Evolutionary conservation across 2,329 filamentous ascomycete genomes (phyloP).

Genomic region (Phaeophleospora eucalypticola): DNA sequence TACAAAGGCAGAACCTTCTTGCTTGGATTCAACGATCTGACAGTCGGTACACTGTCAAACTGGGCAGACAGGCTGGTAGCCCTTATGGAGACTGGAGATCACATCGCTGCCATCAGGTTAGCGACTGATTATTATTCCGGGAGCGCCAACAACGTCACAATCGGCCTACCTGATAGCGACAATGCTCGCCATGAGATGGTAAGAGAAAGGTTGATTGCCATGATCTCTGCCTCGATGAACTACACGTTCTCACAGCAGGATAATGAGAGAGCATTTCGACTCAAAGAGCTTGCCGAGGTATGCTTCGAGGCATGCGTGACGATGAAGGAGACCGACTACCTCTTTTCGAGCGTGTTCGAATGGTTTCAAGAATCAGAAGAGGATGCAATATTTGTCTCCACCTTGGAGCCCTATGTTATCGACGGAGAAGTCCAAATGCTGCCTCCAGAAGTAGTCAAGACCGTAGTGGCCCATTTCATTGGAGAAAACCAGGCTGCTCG

Average conservation of each 20-base stretch:
- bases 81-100: slow-evolving; percentile 95
- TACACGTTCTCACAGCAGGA: slow-evolving; percentile 72
- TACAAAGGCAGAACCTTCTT: slow-evolving; percentile 94
- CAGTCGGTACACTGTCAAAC: slow-evolving; percentile 87
- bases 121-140: slow-evolving; percentile 91
- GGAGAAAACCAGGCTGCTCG: slow-evolving; percentile 68
- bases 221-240: slow-evolving; percentile 85
- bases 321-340: slow-evolving; percentile 72
- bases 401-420: slow-evolving; percentile 81
- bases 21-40: slow-evolving; percentile 88
- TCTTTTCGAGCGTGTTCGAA: slow-evolving; percentile 88
- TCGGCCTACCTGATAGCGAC: slow-evolving; percentile 85
- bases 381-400: slow-evolving; percentile 77
- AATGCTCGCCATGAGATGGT: slow-evolving; percentile 73
- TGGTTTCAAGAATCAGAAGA: slow-evolving; percentile 76
- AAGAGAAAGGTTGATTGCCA: slow-evolving; percentile 82
- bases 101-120: slow-evolving; percentile 82
- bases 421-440: slow-evolving; percentile 69
- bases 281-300: slow-evolving; percentile 74
- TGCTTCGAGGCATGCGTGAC: slow-evolving; percentile 80
- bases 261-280: slow-evolving; percentile 51
- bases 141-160: slow-evolving; percentile 86
- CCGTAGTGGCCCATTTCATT: slow-evolving; percentile 77
- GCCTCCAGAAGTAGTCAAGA: slow-evolving; percentile 80
- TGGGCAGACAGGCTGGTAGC: slow-evolving; percentile 94